Base-by-base conservation (phyloP, 1,284 basidiomycete genomes). In the Agaricales sp. region DNA sequence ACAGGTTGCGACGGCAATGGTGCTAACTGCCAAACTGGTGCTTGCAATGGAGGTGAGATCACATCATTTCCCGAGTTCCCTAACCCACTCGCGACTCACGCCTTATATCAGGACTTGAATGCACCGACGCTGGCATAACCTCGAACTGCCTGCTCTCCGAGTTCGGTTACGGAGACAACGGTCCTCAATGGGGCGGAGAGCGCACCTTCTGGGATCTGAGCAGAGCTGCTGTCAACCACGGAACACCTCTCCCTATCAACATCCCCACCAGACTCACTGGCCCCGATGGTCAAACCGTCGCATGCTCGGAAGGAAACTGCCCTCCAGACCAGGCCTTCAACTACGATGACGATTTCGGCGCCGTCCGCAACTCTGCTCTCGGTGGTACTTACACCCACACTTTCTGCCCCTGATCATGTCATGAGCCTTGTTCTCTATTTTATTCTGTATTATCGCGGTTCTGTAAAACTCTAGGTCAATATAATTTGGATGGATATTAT, bases 321-420 rank as follows among this genome's bases (percentile, higher is more conserved):
- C 43, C 53, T 18, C 38, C 30, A 18, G 49, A 52, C 25, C 51
- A 55, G 43, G 53, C 54, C 4, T 55, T 52, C 49, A 13, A 16
- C 25, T 46, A 18, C 55, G 20, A 52, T 51, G 25, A 52, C 53
- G n/a, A 57, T 53, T 37, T 59, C 57, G n/a, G 60, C 56, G 47
- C 55, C 49, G 43, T 62, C 57, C n/a, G 56, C 57, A 38, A 60
- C 57, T 46, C 51, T 23, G 22, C 52, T 12, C 43, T 50, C 16
- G 49, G 49, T n/a, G 18, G n/a, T 18, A 47, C 45, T 30, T 50
- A 19, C 20, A 50, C 45, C n/a, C 49, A 50, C 35, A 47, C 11
- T 8, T 50, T 50, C 49, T 50, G 49, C 45, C 16, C 38, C 45
- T 45, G n/a, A 3, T 12, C n/a, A n/a, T 19, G 30, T 37, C 35